phyloP scores from a whole-genome alignment of 2,329 filamentous ascomycete genomes.

The Aspergillus neoniger region DNA sequence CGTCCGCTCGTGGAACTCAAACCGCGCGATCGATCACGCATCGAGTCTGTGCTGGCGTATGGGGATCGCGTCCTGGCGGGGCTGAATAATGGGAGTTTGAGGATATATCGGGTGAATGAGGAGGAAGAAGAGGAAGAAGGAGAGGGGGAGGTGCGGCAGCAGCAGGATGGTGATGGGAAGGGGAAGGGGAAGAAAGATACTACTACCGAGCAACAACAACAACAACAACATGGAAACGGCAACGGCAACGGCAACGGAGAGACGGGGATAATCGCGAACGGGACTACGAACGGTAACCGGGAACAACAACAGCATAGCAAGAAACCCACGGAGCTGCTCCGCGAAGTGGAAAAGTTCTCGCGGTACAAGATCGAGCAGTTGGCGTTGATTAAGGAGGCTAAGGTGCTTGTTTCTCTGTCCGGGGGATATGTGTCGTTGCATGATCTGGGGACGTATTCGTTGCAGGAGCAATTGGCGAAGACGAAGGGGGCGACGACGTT shows the following conservation, averaged over 20 bases:
- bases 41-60: constrained; percentile 92
- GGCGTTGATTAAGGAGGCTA: constrained; percentile 92
- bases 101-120: constrained; percentile 90
- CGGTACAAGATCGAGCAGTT: constrained; percentile 88
- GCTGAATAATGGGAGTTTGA: constrained; percentile 82
- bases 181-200: neutral
- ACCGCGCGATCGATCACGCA: constrained; percentile 91
- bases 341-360: constrained; percentile 93
- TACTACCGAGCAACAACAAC: neutral
- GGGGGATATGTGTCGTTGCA: constrained; percentile 88
- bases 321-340: constrained; percentile 73
- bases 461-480: constrained; percentile 75
- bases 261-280: neutral
- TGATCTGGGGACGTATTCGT: constrained; percentile 80
- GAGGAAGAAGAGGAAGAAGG: constrained; percentile 39
- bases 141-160: neutral
- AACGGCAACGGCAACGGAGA: neutral
- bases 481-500: constrained; percentile 90
- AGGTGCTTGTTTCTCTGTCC: constrained; percentile 84
- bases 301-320: constrained; percentile 39
- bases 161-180: neutral
- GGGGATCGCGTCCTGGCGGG: constrained; percentile 91
- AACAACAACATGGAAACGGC: too few relatives aligned
- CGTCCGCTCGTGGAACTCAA: constrained; percentile 96
- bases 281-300: constrained; percentile 1